Conservation (phyloP, 495 filamentous ascomycete species). For the Jackrogersella minutella region DNA sequence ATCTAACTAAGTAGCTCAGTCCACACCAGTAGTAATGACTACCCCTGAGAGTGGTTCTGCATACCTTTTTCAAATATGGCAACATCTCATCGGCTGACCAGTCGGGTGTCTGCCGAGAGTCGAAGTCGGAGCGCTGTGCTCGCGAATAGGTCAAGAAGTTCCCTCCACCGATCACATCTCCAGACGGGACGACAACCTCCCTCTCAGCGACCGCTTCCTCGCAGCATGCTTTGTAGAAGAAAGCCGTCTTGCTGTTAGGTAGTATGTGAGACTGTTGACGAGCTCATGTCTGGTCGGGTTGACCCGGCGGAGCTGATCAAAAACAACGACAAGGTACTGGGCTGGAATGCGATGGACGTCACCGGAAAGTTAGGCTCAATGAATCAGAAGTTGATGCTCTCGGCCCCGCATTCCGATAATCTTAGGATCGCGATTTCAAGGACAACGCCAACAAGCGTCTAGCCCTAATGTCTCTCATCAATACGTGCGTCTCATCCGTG, state of each 20-base stretch:
- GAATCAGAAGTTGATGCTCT: slow-evolving; percentile 43
- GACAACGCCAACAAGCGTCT: slow-evolving; percentile 41
- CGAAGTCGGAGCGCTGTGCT: slow-evolving; percentile 52
- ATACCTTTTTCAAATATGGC: slow-evolving; percentile 60
- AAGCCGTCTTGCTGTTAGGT: no score
- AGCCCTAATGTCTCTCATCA: neutral
- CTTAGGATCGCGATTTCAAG: slow-evolving; percentile 49
- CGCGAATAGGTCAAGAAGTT: slow-evolving; percentile 59
- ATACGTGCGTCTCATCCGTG: neutral
- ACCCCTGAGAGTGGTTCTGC: no score
- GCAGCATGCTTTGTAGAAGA: no score
- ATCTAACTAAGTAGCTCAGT: no score
- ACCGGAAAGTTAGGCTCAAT: slow-evolving; percentile 46
- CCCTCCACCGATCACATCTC: slow-evolving; percentile 54
- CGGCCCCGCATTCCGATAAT: slow-evolving; percentile 41
- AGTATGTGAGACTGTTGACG: slow-evolving; percentile 33
- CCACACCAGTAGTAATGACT: no score
- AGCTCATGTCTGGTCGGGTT: slow-evolving; percentile 38
- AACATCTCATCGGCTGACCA: slow-evolving; percentile 60
- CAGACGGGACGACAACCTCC: neutral
- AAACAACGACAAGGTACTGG: slow-evolving; percentile 37
- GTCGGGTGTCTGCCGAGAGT: slow-evolving; percentile 57
- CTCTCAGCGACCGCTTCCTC: no score
- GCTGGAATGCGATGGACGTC: slow-evolving; percentile 50
- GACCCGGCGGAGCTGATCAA: slow-evolving; percentile 36